Percentiles rank a stretch among this genome's conserved stretches.
Conservation (phyloP, 495 filamentous ascomycete genomes). For the Aspergillus conjunctus region DNA sequence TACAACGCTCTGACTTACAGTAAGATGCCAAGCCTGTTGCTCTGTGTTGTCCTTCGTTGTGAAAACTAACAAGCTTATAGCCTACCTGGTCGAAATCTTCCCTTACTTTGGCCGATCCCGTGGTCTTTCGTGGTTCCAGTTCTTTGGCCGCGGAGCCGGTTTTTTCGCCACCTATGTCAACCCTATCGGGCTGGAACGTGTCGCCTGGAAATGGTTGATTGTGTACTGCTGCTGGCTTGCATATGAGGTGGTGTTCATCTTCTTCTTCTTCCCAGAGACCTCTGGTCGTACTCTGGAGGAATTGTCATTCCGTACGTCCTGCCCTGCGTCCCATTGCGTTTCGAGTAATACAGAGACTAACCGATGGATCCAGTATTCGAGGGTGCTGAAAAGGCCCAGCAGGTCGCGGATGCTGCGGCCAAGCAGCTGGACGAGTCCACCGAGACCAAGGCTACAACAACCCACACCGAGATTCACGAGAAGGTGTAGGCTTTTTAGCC, state of each 20-base stretch:
- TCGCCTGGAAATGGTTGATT: conserved; percentile 64
- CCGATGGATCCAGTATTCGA: conserved; percentile 53
- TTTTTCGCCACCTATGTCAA: conserved; percentile 68
- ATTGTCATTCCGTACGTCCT: conserved; percentile 59
- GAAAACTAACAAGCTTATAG: conserved; percentile 12
- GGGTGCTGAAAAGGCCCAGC: conserved; percentile 48
- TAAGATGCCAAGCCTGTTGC: conserved; percentile 32
- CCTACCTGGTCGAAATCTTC: conserved; percentile 67
- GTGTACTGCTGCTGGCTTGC: conserved; percentile 64
- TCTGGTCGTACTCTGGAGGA: conserved; percentile 64
- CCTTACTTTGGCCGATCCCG: conserved; percentile 62
- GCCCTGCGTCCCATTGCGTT: conserved; percentile 21
- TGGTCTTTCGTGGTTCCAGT: conserved; percentile 65
- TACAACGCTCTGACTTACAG: conserved; percentile 70
- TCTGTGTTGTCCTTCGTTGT: conserved; percentile 7
- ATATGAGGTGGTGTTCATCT: conserved; percentile 60
- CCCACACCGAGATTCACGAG: conserved; percentile 15
- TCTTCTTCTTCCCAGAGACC: conserved; percentile 67
- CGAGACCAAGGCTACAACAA: conserved; percentile 16
- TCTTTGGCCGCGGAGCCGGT: conserved; percentile 55
- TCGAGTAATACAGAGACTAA: neutral
- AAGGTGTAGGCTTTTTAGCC: neutral
- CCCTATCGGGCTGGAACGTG: conserved; percentile 59
- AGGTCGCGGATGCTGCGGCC: conserved; percentile 49
- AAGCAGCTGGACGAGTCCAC: conserved; percentile 35